These are phyloP conservation scores for Clarireedia hainanense DNA, from an alignment of 2,329 filamentous ascomycete genomes.

Conservation along the genomic window DNA sequence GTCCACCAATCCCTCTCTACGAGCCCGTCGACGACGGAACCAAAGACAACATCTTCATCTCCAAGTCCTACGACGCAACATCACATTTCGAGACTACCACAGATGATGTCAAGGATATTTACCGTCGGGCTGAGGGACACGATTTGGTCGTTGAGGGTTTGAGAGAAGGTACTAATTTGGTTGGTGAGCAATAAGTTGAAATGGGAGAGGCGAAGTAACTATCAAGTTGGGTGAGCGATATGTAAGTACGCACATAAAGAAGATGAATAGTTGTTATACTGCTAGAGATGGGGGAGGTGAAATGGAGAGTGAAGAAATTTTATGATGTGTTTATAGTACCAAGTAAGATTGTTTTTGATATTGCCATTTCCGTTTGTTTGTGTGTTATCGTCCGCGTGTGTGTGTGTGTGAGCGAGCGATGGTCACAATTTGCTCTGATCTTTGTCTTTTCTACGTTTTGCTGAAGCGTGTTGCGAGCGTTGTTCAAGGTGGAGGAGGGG, in stretches of 20 bases:
- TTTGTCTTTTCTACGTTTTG: background rate
- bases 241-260: background rate
- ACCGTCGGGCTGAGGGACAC: conserved; percentile 65
- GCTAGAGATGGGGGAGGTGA: background rate
- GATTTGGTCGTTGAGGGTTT: conserved; percentile 60
- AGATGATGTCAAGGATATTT: conserved; percentile 94
- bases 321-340: background rate
- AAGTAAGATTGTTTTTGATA: too few relatives aligned
- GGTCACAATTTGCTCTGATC: background rate
- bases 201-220: too few relatives aligned
- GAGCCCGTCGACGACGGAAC: conserved; percentile 77
- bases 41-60: conserved; percentile 91
- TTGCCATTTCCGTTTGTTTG: too few relatives aligned
- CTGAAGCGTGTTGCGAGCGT: background rate
- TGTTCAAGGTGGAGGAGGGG: too few relatives aligned
- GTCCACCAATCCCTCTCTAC: conserved; percentile 85
- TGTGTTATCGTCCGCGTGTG: background rate
- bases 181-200: conserved; percentile 50
- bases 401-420: background rate
- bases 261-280: background rate
- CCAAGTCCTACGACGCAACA: conserved; percentile 96
- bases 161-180: conserved; percentile 57
- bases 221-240: background rate
- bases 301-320: background rate
- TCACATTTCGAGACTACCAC: conserved; percentile 91